Conservation (phyloP, 441 rosid genomes). For the Croton setiger region DNA sequence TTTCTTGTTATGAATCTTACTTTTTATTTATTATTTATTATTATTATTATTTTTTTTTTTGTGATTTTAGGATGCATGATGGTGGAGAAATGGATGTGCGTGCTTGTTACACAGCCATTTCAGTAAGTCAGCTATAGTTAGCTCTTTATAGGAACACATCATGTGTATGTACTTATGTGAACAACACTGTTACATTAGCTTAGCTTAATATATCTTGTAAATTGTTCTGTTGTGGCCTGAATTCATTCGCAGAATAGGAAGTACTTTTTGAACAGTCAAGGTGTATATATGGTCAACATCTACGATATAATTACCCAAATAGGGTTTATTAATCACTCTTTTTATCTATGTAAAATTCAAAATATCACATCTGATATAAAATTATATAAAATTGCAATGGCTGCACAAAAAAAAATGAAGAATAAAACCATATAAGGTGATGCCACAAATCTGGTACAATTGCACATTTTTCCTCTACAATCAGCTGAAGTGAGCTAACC, state of each 20-base stretch:
- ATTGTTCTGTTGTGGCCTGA: background rate
- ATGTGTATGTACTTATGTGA: background rate
- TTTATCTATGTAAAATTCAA: background rate
- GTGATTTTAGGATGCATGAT: conserved; percentile 81
- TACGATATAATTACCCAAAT: background rate
- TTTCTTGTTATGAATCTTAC: conserved; percentile 6
- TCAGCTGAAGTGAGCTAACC: background rate
- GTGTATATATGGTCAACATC: background rate
- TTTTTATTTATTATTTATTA: no score
- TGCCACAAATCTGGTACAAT: conserved; percentile 1
- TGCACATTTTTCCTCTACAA: background rate
- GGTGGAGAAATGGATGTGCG: conserved; percentile 94
- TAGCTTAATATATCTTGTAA: background rate
- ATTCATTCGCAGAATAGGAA: background rate
- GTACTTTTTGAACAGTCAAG: no score
- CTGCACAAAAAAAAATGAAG: background rate
- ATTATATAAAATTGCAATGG: background rate
- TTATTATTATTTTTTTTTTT: background rate
- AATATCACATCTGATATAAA: background rate
- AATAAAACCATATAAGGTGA: background rate
- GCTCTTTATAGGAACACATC: background rate
- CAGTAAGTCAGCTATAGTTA: conserved; percentile 41
- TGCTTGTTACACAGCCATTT: conserved; percentile 88
- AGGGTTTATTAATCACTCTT: no score
- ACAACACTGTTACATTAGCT: background rate